Conservation (phyloP, 352 stramenopile genomes). For the Pythium aristosporum region DNA sequence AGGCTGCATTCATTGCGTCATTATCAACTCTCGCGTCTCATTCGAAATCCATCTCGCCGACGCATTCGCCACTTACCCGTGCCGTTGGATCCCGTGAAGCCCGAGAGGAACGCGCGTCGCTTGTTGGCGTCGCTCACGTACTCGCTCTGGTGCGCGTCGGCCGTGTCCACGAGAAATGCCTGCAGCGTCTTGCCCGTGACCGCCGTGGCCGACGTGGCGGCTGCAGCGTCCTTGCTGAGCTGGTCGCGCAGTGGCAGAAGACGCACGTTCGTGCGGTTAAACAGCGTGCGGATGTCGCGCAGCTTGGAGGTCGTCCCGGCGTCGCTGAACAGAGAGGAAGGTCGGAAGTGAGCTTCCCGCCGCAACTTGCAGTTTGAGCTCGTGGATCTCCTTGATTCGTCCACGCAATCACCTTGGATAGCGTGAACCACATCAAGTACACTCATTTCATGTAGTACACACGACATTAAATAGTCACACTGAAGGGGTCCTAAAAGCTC, state of each 20-base stretch:
- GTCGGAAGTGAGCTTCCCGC: not conserved
- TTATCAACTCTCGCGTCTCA: not conserved
- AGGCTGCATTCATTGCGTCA: slow-evolving; percentile 29
- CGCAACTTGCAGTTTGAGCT: slow-evolving; percentile 24
- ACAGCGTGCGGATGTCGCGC: slow-evolving; percentile 57
- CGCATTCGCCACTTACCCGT: slow-evolving; percentile 57
- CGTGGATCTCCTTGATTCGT: not conserved
- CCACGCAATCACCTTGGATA: not conserved
- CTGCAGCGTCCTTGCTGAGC: slow-evolving; percentile 42
- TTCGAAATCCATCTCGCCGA: not conserved
- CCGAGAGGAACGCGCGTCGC: slow-evolving; percentile 93
- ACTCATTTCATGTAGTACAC: slow-evolving; percentile 5
- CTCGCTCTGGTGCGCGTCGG: slow-evolving; percentile 98
- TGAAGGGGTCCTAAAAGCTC: slow-evolving; percentile 1
- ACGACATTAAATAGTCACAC: slow-evolving; percentile 15
- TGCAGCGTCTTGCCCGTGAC: slow-evolving; percentile 57
- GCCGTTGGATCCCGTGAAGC: slow-evolving; percentile 97
- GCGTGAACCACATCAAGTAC: slow-evolving; percentile 8
- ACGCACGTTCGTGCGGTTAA: slow-evolving; percentile 61
- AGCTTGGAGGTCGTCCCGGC: slow-evolving; percentile 34
- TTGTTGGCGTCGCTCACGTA: slow-evolving; percentile 97
- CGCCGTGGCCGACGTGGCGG: slow-evolving; percentile 8
- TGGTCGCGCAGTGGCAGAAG: slow-evolving; percentile 61
- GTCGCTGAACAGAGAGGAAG: slow-evolving; percentile 11
- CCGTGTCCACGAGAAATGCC: slow-evolving; percentile 94